phyloP scores from a whole-genome alignment of 2,329 filamentous ascomycete species.

The Botrytis fragariae region DNA sequence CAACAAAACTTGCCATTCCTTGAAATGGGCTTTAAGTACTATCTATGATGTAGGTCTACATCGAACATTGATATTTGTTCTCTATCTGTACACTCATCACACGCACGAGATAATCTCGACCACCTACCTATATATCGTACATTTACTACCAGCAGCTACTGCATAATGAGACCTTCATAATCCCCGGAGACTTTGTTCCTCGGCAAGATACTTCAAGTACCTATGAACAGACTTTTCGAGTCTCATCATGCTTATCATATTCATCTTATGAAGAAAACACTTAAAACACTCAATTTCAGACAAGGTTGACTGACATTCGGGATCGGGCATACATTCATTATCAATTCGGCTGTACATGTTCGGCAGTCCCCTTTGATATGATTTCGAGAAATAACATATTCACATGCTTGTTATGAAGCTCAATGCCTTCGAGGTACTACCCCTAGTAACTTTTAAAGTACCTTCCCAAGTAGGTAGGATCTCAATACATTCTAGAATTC shows the following conservation, averaged over 20 bases:
- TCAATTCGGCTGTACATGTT: background rate
- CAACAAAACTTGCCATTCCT: background rate
- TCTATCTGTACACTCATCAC: background rate
- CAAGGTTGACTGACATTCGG: background rate
- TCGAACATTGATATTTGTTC: background rate
- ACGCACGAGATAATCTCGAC: background rate
- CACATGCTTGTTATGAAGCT: background rate
- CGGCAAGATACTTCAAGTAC: background rate
- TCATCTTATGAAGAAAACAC: background rate
- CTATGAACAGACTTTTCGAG: background rate
- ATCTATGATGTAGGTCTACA: too few relatives aligned
- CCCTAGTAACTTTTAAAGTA: background rate
- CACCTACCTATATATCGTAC: background rate
- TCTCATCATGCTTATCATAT: background rate
- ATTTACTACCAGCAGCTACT: background rate
- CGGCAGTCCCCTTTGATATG: background rate
- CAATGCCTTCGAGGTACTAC: background rate
- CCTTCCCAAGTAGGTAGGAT: slow-evolving; percentile 13
- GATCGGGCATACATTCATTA: background rate
- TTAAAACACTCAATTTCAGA: background rate
- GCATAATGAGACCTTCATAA: background rate
- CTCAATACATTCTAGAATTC: background rate
- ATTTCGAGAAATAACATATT: background rate
- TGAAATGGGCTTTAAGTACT: background rate
- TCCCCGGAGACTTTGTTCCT: background rate